Conservation (phyloP, 257 asterid species). For the Plectranthus barbatus region DNA sequence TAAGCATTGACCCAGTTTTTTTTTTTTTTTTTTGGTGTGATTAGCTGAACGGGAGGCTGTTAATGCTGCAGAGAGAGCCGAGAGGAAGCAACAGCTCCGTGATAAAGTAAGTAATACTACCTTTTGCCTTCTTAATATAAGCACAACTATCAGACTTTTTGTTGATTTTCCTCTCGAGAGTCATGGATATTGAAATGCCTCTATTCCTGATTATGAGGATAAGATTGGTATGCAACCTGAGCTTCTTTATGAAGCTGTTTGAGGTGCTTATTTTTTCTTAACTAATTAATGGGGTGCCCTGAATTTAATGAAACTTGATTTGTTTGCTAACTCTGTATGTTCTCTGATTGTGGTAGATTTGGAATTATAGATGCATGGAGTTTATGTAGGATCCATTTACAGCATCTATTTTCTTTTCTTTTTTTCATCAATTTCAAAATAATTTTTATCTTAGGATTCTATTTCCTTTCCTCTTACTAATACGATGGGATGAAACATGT, state of each 20-base stretch:
- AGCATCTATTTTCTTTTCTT: too few relatives aligned
- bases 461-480: too few relatives aligned
- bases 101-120: constrained; percentile 60
- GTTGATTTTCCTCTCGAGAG: background rate
- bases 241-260: too few relatives aligned
- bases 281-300: background rate
- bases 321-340: background rate
- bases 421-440: too few relatives aligned
- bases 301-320: background rate
- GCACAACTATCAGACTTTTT: background rate
- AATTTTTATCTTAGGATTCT: too few relatives aligned
- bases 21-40: constrained; percentile 10
- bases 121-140: constrained; percentile 9
- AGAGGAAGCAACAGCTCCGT: constrained; percentile 77
- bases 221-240: background rate
- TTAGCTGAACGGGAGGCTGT: constrained; percentile 92
- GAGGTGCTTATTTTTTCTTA: background rate
- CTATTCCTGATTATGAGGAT: background rate
- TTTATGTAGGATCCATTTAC: too few relatives aligned
- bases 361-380: background rate
- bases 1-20: constrained; percentile 2
- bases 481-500: too few relatives aligned
- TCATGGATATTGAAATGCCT: background rate
- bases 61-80: constrained; percentile 82
- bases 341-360: background rate